phyloP scores from a whole-genome alignment of 2,329 filamentous ascomycete genomes.

The Conoideocrella luteorostrata region DNA sequence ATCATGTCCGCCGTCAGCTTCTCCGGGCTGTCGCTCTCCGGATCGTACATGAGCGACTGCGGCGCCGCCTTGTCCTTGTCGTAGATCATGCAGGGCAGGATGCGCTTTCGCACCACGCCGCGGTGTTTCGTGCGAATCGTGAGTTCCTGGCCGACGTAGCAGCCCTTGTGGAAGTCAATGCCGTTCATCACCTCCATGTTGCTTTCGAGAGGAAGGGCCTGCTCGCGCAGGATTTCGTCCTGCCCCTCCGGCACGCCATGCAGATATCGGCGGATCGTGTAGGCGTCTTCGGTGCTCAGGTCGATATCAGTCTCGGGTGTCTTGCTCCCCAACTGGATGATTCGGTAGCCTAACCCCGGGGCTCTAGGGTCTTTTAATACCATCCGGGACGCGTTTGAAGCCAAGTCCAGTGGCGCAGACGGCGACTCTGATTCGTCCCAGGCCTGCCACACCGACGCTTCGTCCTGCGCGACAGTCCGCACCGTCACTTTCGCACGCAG shows the following conservation, averaged over 20 bases:
- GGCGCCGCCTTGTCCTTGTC: slow-evolving; percentile 32
- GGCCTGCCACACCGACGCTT: slow-evolving; percentile 63
- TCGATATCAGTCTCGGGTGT: slow-evolving; percentile 35
- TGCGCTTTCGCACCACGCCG: slow-evolving; percentile 84
- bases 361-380: slow-evolving; percentile 46
- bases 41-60: slow-evolving; percentile 41
- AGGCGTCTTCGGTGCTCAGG: slow-evolving; percentile 49
- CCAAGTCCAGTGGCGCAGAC: not conserved
- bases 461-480: slow-evolving; percentile 56
- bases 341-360: slow-evolving; percentile 48
- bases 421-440: slow-evolving; percentile 58
- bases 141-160: slow-evolving; percentile 93
- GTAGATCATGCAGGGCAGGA: slow-evolving; percentile 76
- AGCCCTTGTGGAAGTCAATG: slow-evolving; percentile 92
- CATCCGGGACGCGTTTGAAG: slow-evolving; percentile 18
- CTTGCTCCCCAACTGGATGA: slow-evolving; percentile 28
- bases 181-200: slow-evolving; percentile 83
- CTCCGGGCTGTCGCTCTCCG: slow-evolving; percentile 20
- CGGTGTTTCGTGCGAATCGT: slow-evolving; percentile 94
- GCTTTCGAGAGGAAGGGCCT: slow-evolving; percentile 75
- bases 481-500: slow-evolving; percentile 73
- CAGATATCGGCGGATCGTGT: slow-evolving; percentile 71
- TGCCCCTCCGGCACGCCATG: slow-evolving; percentile 82
- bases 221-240: slow-evolving; percentile 63
- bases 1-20: slow-evolving; percentile 28